These are phyloP conservation scores for Sextonia rubra DNA, from an alignment of 164 flowering plant species.

Conservation along the genomic window DNA sequence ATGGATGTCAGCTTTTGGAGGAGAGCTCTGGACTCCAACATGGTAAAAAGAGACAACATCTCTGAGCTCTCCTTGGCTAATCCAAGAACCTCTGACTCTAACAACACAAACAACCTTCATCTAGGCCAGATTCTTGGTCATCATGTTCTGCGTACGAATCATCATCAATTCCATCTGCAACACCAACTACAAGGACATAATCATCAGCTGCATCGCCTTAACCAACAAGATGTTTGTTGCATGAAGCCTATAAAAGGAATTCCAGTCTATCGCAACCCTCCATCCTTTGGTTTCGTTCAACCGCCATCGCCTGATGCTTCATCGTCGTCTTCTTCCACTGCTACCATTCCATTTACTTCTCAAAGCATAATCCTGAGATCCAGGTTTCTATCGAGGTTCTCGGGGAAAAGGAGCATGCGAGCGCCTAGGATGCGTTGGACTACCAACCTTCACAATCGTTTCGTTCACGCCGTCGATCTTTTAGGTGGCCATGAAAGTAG, in stretches of 20 bases:
- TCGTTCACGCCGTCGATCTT: conserved; percentile 96
- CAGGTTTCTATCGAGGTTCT: conserved; percentile 67
- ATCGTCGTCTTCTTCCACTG: conserved; percentile 13
- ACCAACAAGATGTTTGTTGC: conserved; percentile 39
- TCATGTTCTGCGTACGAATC: not conserved
- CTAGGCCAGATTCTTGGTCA: conserved; percentile 11
- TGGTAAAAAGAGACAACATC: conserved; percentile 20
- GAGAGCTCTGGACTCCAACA: conserved; percentile 53
- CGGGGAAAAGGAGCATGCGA: conserved; percentile 79
- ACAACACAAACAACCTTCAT: conserved; percentile 15
- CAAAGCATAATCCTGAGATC: conserved; percentile 63
- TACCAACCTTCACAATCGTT: conserved; percentile 85
- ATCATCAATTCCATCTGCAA: conserved; percentile 20
- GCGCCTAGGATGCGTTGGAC: conserved; percentile 99
- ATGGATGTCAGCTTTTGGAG: conserved; percentile 74
- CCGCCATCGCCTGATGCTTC: conserved; percentile 28
- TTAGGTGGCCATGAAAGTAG: conserved; percentile 98
- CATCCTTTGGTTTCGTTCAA: conserved; percentile 34
- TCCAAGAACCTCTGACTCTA: conserved; percentile 32
- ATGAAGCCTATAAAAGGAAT: conserved; percentile 87
- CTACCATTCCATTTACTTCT: conserved; percentile 19
- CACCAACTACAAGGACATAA: conserved; percentile 9
- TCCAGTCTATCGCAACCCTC: conserved; percentile 66
- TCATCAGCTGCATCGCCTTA: conserved; percentile 12
- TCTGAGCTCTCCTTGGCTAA: conserved; percentile 62